Evolutionary conservation across 1,139 yeast species (phyloP), one percentile per base, ranked within the genome.

Genomic region (Meyerozyma carpophila): DNA sequence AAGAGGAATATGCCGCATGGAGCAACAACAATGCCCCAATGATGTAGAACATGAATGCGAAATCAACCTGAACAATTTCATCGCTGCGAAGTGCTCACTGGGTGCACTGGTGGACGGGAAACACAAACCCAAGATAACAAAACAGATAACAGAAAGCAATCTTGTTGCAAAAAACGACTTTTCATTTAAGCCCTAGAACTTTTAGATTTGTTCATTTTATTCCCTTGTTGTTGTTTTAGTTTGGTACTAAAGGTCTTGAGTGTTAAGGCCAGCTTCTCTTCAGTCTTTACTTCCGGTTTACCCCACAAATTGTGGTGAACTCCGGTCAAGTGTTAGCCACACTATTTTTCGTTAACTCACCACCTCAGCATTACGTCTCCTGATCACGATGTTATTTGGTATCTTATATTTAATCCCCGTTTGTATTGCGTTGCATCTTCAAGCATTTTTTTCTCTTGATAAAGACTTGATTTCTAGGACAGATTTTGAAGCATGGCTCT

Each of bases 401-500:
- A 28, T 28, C 14, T 14, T 31, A 14, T 8, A 7, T 11, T 31
- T 14, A 3, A 9, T 31, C 10, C 20, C 34, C 4, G 10, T 14
- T 13, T 31, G 34, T 31, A 8, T 31, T 13, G 34, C 34, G 8
- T 31, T 31, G n/a, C 34, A 14, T 32, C 18, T 32, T 21, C 37
- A 18, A 20, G 26, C 26, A 14, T 11, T 34, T 9, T 21, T 34
- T 13, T 20, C 37, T 8, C 37, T 34, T 18, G 16, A 32, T 13
- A 16, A n/a, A 9, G 37, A 34, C 25, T 18, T 21, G 31, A 41
- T 41, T 25, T 36, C 39, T 7, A 27, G 32, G 11, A 24, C 18
- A n/a, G 70, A 68, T 37, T 82, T 82, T 52, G 76, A 77, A 36
- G 47, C 56, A 8, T 87, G 95, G 95, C 50, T 84, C 3, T 52